Evolutionary conservation across 768 basidiomycete species (phyloP).

Genomic region (Leccinum rimulosum): DNA sequence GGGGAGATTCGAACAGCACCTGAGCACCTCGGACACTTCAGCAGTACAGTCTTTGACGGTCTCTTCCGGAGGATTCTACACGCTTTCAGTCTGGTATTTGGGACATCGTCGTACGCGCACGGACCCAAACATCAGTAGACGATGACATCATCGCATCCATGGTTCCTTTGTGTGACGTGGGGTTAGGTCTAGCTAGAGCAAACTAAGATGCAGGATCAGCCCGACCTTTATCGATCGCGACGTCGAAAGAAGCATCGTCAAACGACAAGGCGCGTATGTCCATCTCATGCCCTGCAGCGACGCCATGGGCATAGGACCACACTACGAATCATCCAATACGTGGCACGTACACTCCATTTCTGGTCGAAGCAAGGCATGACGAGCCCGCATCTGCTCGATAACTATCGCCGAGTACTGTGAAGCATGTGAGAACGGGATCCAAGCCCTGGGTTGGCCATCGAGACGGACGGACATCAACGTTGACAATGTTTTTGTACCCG

Average conservation of each 20-base stretch:
- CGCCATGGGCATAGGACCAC: background rate
- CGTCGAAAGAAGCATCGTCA: slow-evolving; percentile 57
- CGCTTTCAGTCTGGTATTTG: background rate
- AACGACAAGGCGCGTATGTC: slow-evolving; percentile 72
- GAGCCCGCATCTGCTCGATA: slow-evolving; percentile 68
- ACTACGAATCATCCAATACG: background rate
- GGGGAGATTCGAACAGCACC: slow-evolving; percentile 37
- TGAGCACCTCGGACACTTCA: slow-evolving; percentile 74
- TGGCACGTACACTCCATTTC: slow-evolving; percentile 65
- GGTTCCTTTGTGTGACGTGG: slow-evolving; percentile 44
- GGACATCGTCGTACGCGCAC: slow-evolving; percentile 9
- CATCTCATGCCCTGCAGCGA: slow-evolving; percentile 71
- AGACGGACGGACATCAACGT: slow-evolving; percentile 58
- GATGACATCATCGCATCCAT: slow-evolving; percentile 91
- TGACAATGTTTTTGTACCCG: slow-evolving; percentile 77
- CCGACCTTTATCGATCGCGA: slow-evolving; percentile 80
- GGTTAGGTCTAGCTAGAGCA: background rate
- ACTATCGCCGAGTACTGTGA: slow-evolving; percentile 70
- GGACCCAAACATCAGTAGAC: slow-evolving; percentile 80
- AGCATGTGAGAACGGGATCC: background rate
- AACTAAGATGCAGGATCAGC: background rate
- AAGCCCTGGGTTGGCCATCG: background rate
- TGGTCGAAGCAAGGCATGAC: slow-evolving; percentile 48
- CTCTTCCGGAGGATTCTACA: slow-evolving; percentile 70
- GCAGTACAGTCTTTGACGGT: slow-evolving; percentile 67